phyloP scores from a whole-genome alignment of 352 stramenopile genomes.

The Phytophthora palmivora region DNA sequence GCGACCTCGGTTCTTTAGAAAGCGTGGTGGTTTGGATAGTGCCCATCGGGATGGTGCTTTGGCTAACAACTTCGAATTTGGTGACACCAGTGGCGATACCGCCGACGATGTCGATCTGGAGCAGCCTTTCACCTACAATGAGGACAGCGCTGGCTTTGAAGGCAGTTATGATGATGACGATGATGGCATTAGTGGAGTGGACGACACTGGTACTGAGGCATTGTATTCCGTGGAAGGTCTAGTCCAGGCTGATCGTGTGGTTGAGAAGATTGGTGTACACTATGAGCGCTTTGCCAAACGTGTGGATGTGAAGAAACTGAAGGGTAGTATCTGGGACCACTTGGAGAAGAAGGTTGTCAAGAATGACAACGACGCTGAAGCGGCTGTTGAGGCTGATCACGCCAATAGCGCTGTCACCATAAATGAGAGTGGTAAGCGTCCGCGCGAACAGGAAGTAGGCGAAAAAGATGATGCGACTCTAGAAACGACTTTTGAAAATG shows the following conservation, averaged over 20 bases:
- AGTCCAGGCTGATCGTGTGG: conserved; percentile 90
- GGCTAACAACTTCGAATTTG: conserved; percentile 24
- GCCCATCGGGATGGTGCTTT: conserved; percentile 17
- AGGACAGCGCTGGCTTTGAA: conserved; percentile 50
- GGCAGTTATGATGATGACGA: conserved; percentile 53
- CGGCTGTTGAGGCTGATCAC: conserved; percentile 8
- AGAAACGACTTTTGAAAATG: conserved; percentile 88
- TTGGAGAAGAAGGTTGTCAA: conserved; percentile 55
- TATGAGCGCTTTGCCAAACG: conserved; percentile 96
- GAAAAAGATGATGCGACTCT: conserved; percentile 26
- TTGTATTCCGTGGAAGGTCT: conserved; percentile 65
- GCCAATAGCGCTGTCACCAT: conserved; percentile 2
- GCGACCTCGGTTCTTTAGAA: conserved; percentile 70
- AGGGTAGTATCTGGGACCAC: conserved; percentile 94
- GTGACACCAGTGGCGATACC: conserved; percentile 22
- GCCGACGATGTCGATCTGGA: conserved; percentile 26
- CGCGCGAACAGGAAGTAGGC: conserved; percentile 29
- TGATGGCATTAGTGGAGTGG: conserved; percentile 33
- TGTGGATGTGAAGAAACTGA: conserved; percentile 97
- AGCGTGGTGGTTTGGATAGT: conserved; percentile 23
- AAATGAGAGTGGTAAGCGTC: conserved; percentile 46
- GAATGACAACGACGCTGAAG: background rate
- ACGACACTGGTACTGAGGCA: conserved; percentile 35
- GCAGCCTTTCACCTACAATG: conserved; percentile 47
- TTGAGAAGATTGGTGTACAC: conserved; percentile 95